Percentiles rank a stretch among this genome's conserved stretches.
Conservation (phyloP, 2,329 filamentous ascomycete genomes). For the Penicillium paneum region DNA sequence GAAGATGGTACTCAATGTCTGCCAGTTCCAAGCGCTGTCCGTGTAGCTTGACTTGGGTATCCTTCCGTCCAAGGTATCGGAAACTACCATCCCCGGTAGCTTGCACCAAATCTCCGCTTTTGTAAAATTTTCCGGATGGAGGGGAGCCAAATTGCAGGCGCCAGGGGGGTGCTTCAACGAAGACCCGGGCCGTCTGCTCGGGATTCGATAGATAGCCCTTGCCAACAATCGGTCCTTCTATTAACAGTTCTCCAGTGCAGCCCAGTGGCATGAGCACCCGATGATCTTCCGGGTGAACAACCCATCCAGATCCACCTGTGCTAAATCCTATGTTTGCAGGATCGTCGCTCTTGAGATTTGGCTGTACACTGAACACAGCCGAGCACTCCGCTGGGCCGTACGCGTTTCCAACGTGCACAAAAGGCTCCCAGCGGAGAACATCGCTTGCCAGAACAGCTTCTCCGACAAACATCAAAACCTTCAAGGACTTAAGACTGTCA, state of each 20-base stretch:
- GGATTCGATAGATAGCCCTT: neutral
- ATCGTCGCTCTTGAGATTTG: slow-evolving; percentile 3
- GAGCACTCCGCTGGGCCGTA: slow-evolving; percentile 43
- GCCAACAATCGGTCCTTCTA: neutral
- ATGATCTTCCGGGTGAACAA: neutral
- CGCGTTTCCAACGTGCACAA: slow-evolving; percentile 36
- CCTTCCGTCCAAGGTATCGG: neutral
- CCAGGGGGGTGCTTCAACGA: neutral
- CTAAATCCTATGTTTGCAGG: neutral
- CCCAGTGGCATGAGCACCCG: neutral
- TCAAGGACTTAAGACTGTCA: neutral
- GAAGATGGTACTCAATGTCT: neutral
- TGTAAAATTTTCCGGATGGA: neutral
- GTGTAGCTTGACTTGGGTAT: neutral
- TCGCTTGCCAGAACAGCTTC: slow-evolving; percentile 23
- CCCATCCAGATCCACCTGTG: slow-evolving; percentile 3
- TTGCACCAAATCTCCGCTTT: neutral
- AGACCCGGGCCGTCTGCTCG: neutral
- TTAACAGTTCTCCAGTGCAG: slow-evolving; percentile 2
- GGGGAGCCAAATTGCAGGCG: neutral
- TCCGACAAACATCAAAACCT: slow-evolving; percentile 25
- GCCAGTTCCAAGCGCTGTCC: neutral
- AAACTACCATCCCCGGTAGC: neutral
- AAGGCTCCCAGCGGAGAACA: slow-evolving; percentile 35
- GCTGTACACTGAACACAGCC: slow-evolving; percentile 30